Conservation (phyloP, 2,329 filamentous ascomycete genomes). For the Aspergillus brunneoviolaceus region DNA sequence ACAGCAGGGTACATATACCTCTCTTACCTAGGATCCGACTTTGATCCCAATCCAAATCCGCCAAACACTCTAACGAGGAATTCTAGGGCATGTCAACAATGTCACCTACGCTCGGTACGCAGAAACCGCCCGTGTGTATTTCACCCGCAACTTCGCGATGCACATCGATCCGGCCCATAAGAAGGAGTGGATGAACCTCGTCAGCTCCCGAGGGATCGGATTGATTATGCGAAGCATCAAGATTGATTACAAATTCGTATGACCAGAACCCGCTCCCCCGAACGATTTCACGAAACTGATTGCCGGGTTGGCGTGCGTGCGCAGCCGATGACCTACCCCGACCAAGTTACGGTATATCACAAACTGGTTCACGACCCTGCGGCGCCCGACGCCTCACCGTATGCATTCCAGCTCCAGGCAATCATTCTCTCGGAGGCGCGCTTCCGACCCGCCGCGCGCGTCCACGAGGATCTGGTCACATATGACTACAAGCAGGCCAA, state of each 20-base stretch:
- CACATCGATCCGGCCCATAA: slow-evolving; percentile 62
- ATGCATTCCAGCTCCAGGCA: slow-evolving; percentile 51
- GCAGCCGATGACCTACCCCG: slow-evolving; percentile 82
- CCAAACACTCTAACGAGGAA: slow-evolving; percentile 4
- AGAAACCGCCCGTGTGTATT: slow-evolving; percentile 77
- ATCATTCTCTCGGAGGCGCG: slow-evolving; percentile 73
- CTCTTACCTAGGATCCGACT: background rate
- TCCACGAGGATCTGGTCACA: slow-evolving; percentile 73
- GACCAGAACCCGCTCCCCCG: slow-evolving; percentile 32
- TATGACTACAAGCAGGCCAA: slow-evolving; percentile 68
- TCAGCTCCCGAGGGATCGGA: slow-evolving; percentile 65
- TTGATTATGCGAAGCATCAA: slow-evolving; percentile 78
- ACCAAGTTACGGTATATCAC: slow-evolving; percentile 80
- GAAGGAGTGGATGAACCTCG: slow-evolving; percentile 66
- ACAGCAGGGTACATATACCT: slow-evolving; percentile 24
- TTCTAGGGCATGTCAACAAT: slow-evolving; percentile 78
- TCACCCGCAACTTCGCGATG: slow-evolving; percentile 68
- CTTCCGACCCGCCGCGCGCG: slow-evolving; percentile 69
- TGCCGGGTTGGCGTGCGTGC: background rate
- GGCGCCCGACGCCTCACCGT: slow-evolving; percentile 28
- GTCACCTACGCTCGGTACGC: slow-evolving; percentile 80
- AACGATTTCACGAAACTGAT: slow-evolving; percentile 8
- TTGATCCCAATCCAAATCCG: too few species aligned
- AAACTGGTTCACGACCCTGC: slow-evolving; percentile 62
- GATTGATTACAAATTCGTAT: slow-evolving; percentile 83